Conservation (phyloP, 2,329 filamentous ascomycete species). For the Diaporthe ampelina region DNA sequence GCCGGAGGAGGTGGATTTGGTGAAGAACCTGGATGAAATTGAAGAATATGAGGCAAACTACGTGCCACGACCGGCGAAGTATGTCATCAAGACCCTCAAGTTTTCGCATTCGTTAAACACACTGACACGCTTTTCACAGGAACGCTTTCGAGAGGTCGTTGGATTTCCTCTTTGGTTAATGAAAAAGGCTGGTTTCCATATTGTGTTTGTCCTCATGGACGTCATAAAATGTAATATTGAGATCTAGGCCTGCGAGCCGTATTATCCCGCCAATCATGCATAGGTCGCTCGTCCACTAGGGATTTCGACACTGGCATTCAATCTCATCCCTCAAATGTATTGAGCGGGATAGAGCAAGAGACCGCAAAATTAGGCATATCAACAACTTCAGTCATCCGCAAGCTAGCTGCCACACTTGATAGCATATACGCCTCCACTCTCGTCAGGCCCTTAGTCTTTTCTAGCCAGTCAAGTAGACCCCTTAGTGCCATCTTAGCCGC, state of each 20-base stretch:
- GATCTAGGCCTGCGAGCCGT: not conserved
- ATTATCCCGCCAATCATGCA: not conserved
- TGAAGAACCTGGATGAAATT: constrained; percentile 72
- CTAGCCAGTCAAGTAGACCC: constrained; percentile 63
- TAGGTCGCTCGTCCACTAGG: not conserved
- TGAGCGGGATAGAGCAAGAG: constrained; percentile 62
- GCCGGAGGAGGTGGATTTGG: constrained; percentile 71
- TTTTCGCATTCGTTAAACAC: not conserved
- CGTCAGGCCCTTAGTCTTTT: constrained; percentile 59
- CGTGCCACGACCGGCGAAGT: constrained; percentile 42
- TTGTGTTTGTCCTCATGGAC: not conserved
- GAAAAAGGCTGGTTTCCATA: not conserved
- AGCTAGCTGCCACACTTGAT: constrained; percentile 62
- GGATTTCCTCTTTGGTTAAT: constrained; percentile 47
- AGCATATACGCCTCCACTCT: constrained; percentile 66
- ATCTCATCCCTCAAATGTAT: constrained; percentile 56
- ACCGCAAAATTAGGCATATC: constrained; percentile 68
- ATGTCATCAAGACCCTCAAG: not conserved
- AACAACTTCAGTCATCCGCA: constrained; percentile 66
- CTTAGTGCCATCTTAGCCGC: constrained; percentile 63
- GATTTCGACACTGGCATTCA: not conserved
- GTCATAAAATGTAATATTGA: not conserved
- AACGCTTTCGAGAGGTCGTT: constrained; percentile 43
- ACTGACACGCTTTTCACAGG: constrained; percentile 36
- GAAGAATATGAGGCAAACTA: constrained; percentile 58